These are phyloP conservation scores for Oryza brachyantha DNA, from an alignment of 176 grass and related monocot species.

Conservation along the genomic window DNA sequence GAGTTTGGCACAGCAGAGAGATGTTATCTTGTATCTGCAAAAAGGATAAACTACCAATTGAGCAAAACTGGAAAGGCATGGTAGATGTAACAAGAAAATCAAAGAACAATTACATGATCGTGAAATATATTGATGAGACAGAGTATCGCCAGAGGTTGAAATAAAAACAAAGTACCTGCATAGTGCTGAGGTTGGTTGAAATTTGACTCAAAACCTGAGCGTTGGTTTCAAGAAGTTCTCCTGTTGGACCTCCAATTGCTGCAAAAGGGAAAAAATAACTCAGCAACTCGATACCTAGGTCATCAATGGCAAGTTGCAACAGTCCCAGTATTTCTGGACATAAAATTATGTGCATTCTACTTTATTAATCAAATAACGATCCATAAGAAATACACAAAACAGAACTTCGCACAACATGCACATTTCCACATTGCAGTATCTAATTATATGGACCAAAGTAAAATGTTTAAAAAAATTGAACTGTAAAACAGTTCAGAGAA, in stretches of 20 bases:
- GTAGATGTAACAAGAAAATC: neutral
- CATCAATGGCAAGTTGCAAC: neutral
- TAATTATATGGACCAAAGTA: neutral
- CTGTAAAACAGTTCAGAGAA: neutral
- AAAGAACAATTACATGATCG: neutral
- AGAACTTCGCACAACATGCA: neutral
- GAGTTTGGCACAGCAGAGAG: conserved; percentile 70
- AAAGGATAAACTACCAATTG: neutral
- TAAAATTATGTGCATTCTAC: neutral
- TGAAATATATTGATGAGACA: neutral
- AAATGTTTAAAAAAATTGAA: conserved; percentile 16
- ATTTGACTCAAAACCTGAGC: conserved; percentile 75
- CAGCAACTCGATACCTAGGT: neutral
- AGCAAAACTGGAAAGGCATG: conserved; percentile 1
- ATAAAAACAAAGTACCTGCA: conserved; percentile 95
- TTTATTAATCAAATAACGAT: neutral
- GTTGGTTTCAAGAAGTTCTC: conserved; percentile 73
- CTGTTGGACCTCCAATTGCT: conserved; percentile 84
- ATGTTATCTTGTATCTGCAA: conserved; percentile 88
- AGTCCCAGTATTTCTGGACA: neutral
- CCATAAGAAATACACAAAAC: neutral
- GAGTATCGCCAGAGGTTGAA: too few species aligned
- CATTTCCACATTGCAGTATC: neutral
- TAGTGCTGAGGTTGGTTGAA: conserved; percentile 65
- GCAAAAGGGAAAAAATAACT: conserved; percentile 20